Evolutionary conservation across 768 basidiomycete genomes (phyloP).

Genomic region (Xerocomellus intermedius): DNA sequence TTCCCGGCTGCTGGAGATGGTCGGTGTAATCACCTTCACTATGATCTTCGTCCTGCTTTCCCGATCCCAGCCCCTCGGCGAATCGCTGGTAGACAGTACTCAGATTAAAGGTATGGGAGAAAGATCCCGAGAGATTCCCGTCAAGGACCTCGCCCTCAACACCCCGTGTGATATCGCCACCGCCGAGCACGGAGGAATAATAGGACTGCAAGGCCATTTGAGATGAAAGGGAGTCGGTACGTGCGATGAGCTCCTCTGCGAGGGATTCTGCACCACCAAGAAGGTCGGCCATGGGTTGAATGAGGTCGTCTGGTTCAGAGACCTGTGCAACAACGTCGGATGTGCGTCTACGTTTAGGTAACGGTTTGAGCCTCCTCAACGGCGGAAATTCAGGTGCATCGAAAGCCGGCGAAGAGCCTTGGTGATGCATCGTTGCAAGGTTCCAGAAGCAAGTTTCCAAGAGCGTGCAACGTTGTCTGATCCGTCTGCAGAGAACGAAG

Average conservation of each 20-base stretch:
- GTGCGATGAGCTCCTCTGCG: slow-evolving; percentile 57
- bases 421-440: slow-evolving; percentile 44
- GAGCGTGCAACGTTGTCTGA: slow-evolving; percentile 14
- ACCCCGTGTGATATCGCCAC: slow-evolving; percentile 38
- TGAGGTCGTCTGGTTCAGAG: slow-evolving; percentile 28
- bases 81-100: slow-evolving; percentile 27
- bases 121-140: slow-evolving; percentile 20
- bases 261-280: slow-evolving; percentile 46
- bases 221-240: slow-evolving; percentile 55
- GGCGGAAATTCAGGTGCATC: slow-evolving; percentile 63
- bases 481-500: slow-evolving; percentile 14
- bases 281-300: slow-evolving; percentile 32
- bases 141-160: slow-evolving; percentile 16
- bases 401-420: slow-evolving; percentile 57
- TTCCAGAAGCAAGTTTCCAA: slow-evolving; percentile 4
- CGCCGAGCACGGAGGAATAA: slow-evolving; percentile 57
- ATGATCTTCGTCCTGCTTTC: slow-evolving; percentile 49
- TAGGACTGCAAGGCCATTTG: slow-evolving; percentile 62
- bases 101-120: slow-evolving; percentile 28
- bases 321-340: slow-evolving; percentile 31
- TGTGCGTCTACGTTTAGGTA: slow-evolving; percentile 73
- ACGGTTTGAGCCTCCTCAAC: slow-evolving; percentile 68
- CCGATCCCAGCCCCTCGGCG: slow-evolving; percentile 24
- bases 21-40: slow-evolving; percentile 64
- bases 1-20: slow-evolving; percentile 72